Conservation (phyloP, 2,329 filamentous ascomycete species). For the Chrysoporthe deuterocubensis region DNA sequence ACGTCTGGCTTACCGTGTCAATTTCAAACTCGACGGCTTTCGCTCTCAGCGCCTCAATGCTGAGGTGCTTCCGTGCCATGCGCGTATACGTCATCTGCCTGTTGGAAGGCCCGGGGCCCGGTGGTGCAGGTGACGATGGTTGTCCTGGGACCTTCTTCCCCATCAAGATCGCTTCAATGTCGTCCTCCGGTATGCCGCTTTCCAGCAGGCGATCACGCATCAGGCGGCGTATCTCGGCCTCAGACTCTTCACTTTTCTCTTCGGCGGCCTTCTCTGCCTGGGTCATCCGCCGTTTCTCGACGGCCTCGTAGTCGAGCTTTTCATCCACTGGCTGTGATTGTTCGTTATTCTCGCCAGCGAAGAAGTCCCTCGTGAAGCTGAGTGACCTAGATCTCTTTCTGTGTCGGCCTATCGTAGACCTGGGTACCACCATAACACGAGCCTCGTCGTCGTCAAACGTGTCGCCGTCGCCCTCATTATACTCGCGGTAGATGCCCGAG, state of each 20-base stretch:
- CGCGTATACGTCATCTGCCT: conserved; percentile 59
- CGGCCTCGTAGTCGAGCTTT: neutral
- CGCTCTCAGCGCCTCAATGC: conserved; percentile 62
- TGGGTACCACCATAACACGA: too few species aligned
- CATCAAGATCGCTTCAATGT: conserved; percentile 62
- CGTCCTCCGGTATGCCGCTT: conserved; percentile 61
- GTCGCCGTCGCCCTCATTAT: too few species aligned
- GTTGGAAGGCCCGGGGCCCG: neutral
- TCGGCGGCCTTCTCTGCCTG: neutral
- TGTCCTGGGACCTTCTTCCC: conserved; percentile 50
- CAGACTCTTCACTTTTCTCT: neutral
- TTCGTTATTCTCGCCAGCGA: too few species aligned
- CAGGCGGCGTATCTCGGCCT: neutral
- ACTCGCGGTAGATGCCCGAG: too few species aligned
- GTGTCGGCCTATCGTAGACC: too few species aligned
- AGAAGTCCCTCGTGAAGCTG: too few species aligned
- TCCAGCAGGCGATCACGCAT: conserved; percentile 62
- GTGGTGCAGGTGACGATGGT: neutral
- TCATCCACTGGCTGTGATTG: too few species aligned
- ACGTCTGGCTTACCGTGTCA: conserved; percentile 55
- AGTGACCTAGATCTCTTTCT: too few species aligned
- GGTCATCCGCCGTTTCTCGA: neutral
- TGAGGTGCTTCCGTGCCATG: conserved; percentile 64
- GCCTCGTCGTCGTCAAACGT: too few species aligned
- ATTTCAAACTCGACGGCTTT: conserved; percentile 62